Base-by-base conservation (phyloP, 352 stramenopile species). In the Globisporangium solare region DNA sequence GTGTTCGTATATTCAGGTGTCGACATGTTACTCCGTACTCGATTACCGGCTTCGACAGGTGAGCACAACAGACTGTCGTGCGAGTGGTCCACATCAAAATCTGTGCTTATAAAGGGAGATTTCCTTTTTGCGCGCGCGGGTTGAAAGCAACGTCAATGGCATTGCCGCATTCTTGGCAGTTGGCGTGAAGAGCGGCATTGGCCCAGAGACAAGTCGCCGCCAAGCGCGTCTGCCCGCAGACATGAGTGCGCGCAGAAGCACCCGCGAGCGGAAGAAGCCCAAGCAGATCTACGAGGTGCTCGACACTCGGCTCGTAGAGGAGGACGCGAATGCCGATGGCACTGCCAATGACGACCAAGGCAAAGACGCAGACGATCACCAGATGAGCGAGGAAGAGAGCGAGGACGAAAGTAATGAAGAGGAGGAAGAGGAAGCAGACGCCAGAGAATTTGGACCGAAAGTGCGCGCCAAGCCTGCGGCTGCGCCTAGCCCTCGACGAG, bases 241-340 rank as follows among this genome's bases (percentile, higher is more conserved):
- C 61, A 60, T 83, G 68, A 73, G 51, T 54, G 54, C 63, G 45
- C 79, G 83, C 14, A 78, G 83, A 45, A 79, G 81, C 56, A 82
- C 68, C 24, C 83, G 83, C 20, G 65, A 79, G 63, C 78, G 82
- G 18, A 82, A 71, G 51, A 79, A 76, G 67, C 83, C 83, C 27
- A 87, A 77, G 62, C 54, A 61, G 17, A 74, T 94, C 24, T 94
- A 91, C 65, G 71, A 86, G 54, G 78, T 89, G 51, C 71, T 82
- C 51, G 74, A 88, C 57, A 64, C 46, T 17, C 83, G 79, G 6
- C 5, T n/a, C 0, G 56, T 32, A 3, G 57, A n/a, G 10, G 18
- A 42, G 14, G 43, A 14, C 27, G 46, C 54, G 1, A 35, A 27
- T 12, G 43, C 39, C 27, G 51, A 52, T 31, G 27, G 17, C n/a